Base-by-base conservation (phyloP, 1,284 basidiomycete genomes). In the Tilletiaria anomala region DNA sequence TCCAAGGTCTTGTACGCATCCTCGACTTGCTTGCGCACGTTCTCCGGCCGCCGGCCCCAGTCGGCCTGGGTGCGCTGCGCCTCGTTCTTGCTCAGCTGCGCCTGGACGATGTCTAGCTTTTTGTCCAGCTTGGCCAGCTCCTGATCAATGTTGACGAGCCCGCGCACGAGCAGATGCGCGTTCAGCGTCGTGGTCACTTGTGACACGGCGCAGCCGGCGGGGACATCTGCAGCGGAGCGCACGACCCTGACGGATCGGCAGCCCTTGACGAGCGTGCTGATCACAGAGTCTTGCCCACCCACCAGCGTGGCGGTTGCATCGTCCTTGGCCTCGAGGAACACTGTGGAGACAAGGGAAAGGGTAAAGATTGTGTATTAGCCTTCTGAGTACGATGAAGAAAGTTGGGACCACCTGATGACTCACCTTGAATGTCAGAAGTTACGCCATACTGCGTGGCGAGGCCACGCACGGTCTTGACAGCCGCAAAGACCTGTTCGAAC, bases 391-490 rank as follows among this genome's bases (percentile, higher is more conserved):
- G 11, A 15, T 15, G 5, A 5, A 14, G 20, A 11, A 15, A 6
- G 18, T 29, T 16, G 21, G 18, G 26, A n/a, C n/a, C n/a, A n/a
- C n/a, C n/a, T n/a, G 8, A 3, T 21, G 11, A 68, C 77, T 33
- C 56, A 84, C 83, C 71, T 67, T 88, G 82, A 31, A 91, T 81
- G 59, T 93, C 83, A 29, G 73, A 81, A 55, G 86, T 83, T 35
- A 99, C 69, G 68, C 82, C 85, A 69, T 94, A 97, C n/a, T 82
- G 80, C 3, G 83, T 82, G 14, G 84, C 81, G 36, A 96, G 73
- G 0, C 84, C 89, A 26, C 93, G 79, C 10, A 83, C 78, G 2
- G 81, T 72, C 56, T 79, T 80, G 60, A 93, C 75, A 1, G 78
- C 77, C 18, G 76, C 73, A 68, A 93, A 88, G 24, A 89, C 80